Base-by-base conservation (phyloP, 306 rosid genomes). In the Vicia faba region DNA sequence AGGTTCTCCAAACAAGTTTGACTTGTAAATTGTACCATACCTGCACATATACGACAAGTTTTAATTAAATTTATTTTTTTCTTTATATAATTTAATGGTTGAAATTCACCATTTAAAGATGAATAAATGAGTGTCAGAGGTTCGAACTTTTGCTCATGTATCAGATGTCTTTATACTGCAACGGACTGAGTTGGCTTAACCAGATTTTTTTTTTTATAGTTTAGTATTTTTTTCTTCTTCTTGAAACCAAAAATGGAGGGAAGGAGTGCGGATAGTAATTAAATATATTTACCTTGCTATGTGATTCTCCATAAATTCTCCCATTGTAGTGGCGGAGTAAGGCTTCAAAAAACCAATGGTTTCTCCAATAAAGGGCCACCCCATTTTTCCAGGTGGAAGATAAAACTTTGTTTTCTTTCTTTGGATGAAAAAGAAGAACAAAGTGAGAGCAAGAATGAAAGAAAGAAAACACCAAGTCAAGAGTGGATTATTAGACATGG, bases 281-380 rank as follows among this genome's bases (percentile, higher is more conserved):
- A 33, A 33, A 1, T 19, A 51, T 4, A 4, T 48, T 19, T 55
- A 89, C 97, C 93, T 87, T 75, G 88, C 79, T 72, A 92, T 84
- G 81, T 89, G 98, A 3, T 76, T 73, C 61, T 87, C 87, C 96
- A 92, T 89, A 80, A 82, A 92, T 0, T 80, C 77, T 56, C 98
- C 98, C 9, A 74, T 55, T 66, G 95, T 78, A n/a, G 80, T 84
- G 4, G 91, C 96, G 69, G 83, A 70, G 77, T 84, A 84, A 48
- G 96, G 92, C 73, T 72, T 86, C 83, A 92, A 82, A 60, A 81
- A 92, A 20, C 82, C 89, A 45, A 92, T 11, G 60, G 96, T 89
- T 78, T 92, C 95, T 1, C 98, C 98, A 7, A 92, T 68, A 72
- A 92, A 81, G 64, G 98, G 98, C 95, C 91, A 89, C 4, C 98